phyloP scores from a whole-genome alignment of 306 rosid genomes.

The Glycine latifolia region DNA sequence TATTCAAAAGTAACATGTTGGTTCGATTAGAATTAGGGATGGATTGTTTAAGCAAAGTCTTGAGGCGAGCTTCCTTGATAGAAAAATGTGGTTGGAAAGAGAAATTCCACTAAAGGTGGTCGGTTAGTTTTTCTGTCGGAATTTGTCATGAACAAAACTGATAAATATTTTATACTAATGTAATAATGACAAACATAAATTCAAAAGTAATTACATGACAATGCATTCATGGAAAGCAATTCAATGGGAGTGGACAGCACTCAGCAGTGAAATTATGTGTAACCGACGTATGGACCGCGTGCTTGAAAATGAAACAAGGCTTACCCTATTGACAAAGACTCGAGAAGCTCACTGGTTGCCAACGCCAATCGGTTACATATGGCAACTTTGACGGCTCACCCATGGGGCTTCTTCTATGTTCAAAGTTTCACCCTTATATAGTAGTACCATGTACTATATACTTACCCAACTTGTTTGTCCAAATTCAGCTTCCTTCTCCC shows the following conservation, averaged over 20 bases:
- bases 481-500: conserved; percentile 24
- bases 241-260: not conserved
- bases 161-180: too few species aligned
- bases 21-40: too few species aligned
- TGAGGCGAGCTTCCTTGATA: too few species aligned
- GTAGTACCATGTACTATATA: not conserved
- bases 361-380: too few species aligned
- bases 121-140: too few species aligned
- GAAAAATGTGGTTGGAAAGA: too few species aligned
- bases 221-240: not conserved
- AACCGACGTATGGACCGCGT: not conserved
- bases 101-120: too few species aligned
- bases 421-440: conserved; percentile 10
- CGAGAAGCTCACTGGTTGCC: too few species aligned
- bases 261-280: not conserved
- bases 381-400: conserved; percentile 55
- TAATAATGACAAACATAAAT: too few species aligned
- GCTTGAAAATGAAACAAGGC: not conserved
- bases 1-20: not conserved
- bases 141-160: too few species aligned
- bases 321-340: too few species aligned
- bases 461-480: not conserved
- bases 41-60: too few species aligned
- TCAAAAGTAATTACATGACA: not conserved
- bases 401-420: conserved; percentile 47